Evolutionary conservation across 768 basidiomycete species (phyloP).

Genomic region (Podaxis sp.): DNA sequence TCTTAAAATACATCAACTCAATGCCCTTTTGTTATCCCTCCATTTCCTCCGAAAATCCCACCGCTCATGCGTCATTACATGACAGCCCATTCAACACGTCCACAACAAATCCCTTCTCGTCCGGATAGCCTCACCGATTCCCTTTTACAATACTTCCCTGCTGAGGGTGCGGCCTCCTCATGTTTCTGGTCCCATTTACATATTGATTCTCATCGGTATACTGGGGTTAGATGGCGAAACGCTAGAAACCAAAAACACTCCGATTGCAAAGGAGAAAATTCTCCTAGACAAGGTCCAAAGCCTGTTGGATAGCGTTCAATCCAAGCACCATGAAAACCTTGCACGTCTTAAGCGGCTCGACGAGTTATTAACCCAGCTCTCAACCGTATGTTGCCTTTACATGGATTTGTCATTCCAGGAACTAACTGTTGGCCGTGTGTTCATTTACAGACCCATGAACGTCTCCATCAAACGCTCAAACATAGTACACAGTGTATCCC

Average conservation of each 20-base stretch:
- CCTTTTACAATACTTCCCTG: constrained; percentile 6
- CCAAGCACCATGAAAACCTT: neutral
- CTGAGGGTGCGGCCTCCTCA: neutral
- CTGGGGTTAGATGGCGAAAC: neutral
- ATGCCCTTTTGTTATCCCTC: neutral
- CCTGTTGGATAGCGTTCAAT: constrained; percentile 2
- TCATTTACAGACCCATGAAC: neutral
- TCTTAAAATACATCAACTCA: neutral
- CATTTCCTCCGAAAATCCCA: neutral
- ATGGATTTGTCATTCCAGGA: neutral
- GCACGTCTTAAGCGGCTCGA: neutral
- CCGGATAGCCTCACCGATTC: neutral
- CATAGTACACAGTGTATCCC: constrained; percentile 27
- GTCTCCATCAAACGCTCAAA: constrained; percentile 29
- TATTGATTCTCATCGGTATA: neutral
- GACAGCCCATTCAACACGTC: neutral
- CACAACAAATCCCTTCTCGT: neutral
- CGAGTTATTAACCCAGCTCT: neutral
- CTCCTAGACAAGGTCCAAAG: neutral
- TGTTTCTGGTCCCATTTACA: neutral
- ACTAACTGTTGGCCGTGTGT: neutral
- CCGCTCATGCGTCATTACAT: neutral
- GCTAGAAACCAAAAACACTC: neutral
- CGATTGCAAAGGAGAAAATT: neutral
- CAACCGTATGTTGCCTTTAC: neutral